phyloP scores from a whole-genome alignment of 2,329 filamentous ascomycete species.

The Clonostachys chloroleuca region DNA sequence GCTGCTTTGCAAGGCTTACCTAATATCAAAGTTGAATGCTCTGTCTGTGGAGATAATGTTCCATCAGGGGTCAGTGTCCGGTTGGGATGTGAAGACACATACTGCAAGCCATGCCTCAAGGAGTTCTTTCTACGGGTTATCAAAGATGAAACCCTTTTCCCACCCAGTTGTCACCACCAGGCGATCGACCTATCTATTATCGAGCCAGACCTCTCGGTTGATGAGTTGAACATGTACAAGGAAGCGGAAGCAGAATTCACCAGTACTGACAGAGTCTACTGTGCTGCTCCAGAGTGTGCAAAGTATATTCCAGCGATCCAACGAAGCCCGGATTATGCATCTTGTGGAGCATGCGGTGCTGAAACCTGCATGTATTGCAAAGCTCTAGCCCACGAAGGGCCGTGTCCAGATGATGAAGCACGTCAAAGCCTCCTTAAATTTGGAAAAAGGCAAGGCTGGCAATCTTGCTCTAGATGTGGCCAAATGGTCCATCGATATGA shows the following conservation, averaged over 20 bases:
- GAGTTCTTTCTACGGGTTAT: slow-evolving; percentile 4
- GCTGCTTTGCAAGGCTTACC: not conserved
- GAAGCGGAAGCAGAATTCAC: slow-evolving; percentile 4
- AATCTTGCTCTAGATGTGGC: slow-evolving; percentile 4
- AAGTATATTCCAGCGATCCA: slow-evolving; percentile 3
- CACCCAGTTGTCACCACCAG: slow-evolving; percentile 4
- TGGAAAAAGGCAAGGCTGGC: slow-evolving; percentile 1
- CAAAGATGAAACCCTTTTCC: slow-evolving; percentile 4
- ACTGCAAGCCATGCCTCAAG: slow-evolving; percentile 5
- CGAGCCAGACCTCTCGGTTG: slow-evolving; percentile 1
- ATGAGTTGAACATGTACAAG: slow-evolving; percentile 3
- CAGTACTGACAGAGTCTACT: slow-evolving; percentile 4
- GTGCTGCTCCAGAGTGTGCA: slow-evolving; percentile 2
- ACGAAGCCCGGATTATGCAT: slow-evolving; percentile 1
- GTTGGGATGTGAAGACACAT: slow-evolving; percentile 3
- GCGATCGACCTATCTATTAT: slow-evolving; percentile 2
- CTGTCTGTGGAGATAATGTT: not conserved
- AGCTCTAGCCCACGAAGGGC: slow-evolving; percentile 1
- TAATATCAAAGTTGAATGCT: not conserved
- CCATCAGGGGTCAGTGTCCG: not conserved
- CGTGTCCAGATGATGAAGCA: slow-evolving; percentile 1
- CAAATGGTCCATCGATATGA: slow-evolving; percentile 4
- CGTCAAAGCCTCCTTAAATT: slow-evolving; percentile 1
- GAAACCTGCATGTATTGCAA: slow-evolving; percentile 4
- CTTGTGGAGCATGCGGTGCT: slow-evolving; percentile 1